Evolutionary conservation across 2,329 filamentous ascomycete genomes (phyloP).

Genomic region (Arthrobotrys iridis): DNA sequence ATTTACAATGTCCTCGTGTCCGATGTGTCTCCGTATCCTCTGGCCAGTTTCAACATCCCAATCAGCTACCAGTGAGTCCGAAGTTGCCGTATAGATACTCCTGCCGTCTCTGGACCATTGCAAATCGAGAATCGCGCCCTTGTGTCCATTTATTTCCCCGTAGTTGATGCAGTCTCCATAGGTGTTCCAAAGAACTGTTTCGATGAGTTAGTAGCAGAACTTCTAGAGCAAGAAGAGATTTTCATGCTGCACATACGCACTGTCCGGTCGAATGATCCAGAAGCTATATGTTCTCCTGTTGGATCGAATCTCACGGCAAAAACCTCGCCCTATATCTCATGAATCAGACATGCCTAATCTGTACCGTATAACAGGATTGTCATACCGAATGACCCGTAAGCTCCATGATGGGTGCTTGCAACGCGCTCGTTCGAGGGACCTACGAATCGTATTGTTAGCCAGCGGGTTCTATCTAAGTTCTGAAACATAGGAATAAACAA

Average conservation of each 20-base stretch:
- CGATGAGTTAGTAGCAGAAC: neutral
- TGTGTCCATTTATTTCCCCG: constrained; percentile 85
- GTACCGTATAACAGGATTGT: neutral
- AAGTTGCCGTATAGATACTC: constrained; percentile 82
- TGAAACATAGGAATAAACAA: constrained; percentile 61
- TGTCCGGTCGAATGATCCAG: constrained; percentile 91
- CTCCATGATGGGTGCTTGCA: constrained; percentile 94
- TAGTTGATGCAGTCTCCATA: constrained; percentile 96
- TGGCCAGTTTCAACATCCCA: constrained; percentile 95
- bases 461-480: constrained; percentile 62
- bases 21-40: constrained; percentile 88
- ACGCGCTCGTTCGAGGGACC: constrained; percentile 80
- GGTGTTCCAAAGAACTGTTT: constrained; percentile 86
- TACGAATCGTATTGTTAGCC: constrained; percentile 62
- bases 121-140: constrained; percentile 87
- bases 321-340: constrained; percentile 74
- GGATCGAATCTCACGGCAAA: constrained; percentile 92
- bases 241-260: constrained; percentile 71
- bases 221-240: neutral
- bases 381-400: constrained; percentile 69
- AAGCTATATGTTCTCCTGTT: constrained; percentile 86
- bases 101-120: constrained; percentile 97
- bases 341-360: constrained; percentile 33
- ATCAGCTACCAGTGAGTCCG: constrained; percentile 90
- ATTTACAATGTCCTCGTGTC: constrained; percentile 97